Conservation (phyloP, 2,329 filamentous ascomycete species). For the Penicillium fuscoglaucum region DNA sequence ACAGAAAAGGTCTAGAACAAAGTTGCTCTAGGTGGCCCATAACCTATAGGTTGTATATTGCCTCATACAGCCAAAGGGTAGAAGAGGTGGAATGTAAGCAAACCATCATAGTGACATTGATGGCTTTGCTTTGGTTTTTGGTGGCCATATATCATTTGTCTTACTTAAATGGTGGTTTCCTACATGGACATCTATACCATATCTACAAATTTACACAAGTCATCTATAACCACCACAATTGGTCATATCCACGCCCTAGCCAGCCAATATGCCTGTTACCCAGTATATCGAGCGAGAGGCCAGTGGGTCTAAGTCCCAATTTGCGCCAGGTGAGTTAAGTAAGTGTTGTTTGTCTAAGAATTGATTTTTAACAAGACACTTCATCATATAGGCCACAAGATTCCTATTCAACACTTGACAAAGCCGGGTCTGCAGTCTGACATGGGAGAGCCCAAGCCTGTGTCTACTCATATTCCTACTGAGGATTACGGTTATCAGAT, state of each 20-base stretch:
- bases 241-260: background rate
- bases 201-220: background rate
- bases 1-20: constrained; percentile 7
- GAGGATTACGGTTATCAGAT: constrained; percentile 66
- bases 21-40: background rate
- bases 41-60: background rate
- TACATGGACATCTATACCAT: background rate
- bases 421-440: constrained; percentile 56
- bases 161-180: constrained; percentile 5
- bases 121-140: background rate
- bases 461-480: constrained; percentile 66
- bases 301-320: constrained; percentile 34
- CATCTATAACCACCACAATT: background rate
- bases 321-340: constrained; percentile 31
- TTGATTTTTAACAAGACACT: background rate
- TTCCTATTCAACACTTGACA: constrained; percentile 54
- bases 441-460: constrained; percentile 59
- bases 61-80: background rate
- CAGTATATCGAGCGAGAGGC: constrained; percentile 23
- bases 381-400: constrained; percentile 47
- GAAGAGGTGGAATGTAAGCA: background rate
- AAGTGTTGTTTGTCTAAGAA: background rate
- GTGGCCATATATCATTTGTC: background rate
- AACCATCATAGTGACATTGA: constrained; percentile 10
- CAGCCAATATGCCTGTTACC: constrained; percentile 15